Evolutionary conservation across 257 asterid species (phyloP), one percentile per base, ranked within the genome.

Genomic region (Petunia secreta): DNA sequence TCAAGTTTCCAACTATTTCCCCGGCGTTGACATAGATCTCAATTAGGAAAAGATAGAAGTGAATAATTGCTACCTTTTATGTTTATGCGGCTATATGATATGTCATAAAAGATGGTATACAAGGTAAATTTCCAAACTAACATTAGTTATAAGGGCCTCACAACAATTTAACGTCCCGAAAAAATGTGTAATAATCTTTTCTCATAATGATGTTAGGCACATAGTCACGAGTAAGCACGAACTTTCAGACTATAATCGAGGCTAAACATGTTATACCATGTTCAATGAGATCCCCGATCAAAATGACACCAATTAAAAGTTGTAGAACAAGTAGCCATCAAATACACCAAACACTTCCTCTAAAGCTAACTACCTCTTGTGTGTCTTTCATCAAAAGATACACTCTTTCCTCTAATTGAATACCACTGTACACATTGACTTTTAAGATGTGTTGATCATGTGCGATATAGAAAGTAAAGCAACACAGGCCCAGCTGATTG

Each of bases 301-400:
- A 41, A 44, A n/a, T 44, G 15, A 43, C 55, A 44, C 75, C 75
- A 68, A 68, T 68, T 38, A 44, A 16, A 68, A 44, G n/a, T 68
- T 68, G 57, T 68, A 68, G 40, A 68, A 68, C 40, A 40, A 16
- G 75, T 43, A 44, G 57, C n/a, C 38, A 68, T 38, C 36, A 8
- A 67, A 67, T 38, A 67, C 75, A 68, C 57, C 36, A 68, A 44
- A 46, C 75, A 68, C 75, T 44, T 68, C 75, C 57, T 44, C 57
- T 8, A n/a, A 68, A 16, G 40, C 57, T 44, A 68, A 44, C 6
- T 60, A 60, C n/a, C 40, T 44, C 75, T 68, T 68, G 57, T 8
- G 57, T 10, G n/a, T 67, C 75, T 15, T 34, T 44, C 57, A 44
- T 44, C 75, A 68, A 8, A 68, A 44, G 57, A 44, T 34, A 43